Evolutionary conservation across 2,329 filamentous ascomycete species (phyloP), one percentile per base, ranked within the genome.

Genomic region (Nannizzia gypsea): DNA sequence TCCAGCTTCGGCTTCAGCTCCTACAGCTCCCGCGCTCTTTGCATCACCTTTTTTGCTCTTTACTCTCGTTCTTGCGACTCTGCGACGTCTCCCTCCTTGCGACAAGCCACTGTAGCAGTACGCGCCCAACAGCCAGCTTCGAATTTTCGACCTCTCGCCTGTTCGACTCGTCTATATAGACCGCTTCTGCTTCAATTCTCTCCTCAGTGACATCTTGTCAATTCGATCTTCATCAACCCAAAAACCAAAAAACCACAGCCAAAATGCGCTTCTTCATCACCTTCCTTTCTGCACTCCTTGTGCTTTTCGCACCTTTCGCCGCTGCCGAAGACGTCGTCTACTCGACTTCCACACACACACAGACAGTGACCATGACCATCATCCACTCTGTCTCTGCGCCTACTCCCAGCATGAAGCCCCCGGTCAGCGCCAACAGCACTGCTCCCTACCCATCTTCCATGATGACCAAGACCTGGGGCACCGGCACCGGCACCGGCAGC

Each of bases 291-390:
- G 64, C 71, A 42, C 66, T 74, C 65, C 68, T 71, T 66, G 63
- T 75, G 48, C 55, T 63, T 56, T 67, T 69, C 20, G 70, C 67
- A 48, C 64, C 68, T 60, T 26, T 46, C 17, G 65, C 66, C 54
- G 67, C 66, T 57, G 69, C 67, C 17, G 67, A 70, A 42, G 66
- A 66, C 34, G 69, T 68, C 44, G 66, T 72, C 24, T 74, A 72
- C 20, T 70, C 71, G 54, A 73, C 74, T 63, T 64, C 67, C 62
- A 73, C 74, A 24, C 78, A 77, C 63, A 77, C 77, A 24, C 74
- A 76, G 48, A 75, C 80, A 17, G 73, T 76, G 11, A 67, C 70
- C 58, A 70, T 70, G 38, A 64, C 71, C 1, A 64, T 70, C 56
- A 61, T 65, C 56, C 64, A 61, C 38, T 61, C 62, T 22, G 59